Base-by-base conservation (phyloP, 2,329 filamentous ascomycete genomes). In the Claviceps purpurea region DNA sequence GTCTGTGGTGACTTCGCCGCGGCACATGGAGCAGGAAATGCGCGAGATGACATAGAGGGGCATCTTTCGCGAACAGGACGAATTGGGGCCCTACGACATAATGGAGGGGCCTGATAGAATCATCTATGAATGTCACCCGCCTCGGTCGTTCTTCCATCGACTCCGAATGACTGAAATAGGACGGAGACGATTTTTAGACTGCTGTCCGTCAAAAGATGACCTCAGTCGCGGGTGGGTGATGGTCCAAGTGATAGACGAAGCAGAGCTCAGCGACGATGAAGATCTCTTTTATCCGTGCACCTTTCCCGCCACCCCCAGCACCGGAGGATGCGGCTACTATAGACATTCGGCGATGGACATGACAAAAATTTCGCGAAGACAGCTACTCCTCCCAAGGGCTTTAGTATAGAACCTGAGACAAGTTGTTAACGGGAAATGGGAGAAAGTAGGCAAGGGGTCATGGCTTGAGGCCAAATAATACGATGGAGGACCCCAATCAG, bases 31-130 rank as follows among this genome's bases (percentile, higher is more conserved):
- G 52, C 65, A 72, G 58, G 70, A 73, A 62, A 64, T 73, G 61
- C 64, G 65, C 58, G 69, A 73, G 61, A 72, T 73, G 71, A 65
- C 68, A 61, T 73, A 73, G 70, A 61, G 65, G 57, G 67, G 68
- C 70, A 67, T 69, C 59, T 66, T 64, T 59, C 58, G 61, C 55
- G 56, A 56, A 52, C 56, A 61, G 53, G 60, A 54, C 39, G 54
- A 63, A 47, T 54, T 56, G 52, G 52, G 53, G 52, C 66, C 65
- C 39, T 70, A 70, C 54, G 52, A 61, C 34, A 62, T 68, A 44
- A 47, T 61, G 18, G 58, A 68, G 46, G 66, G 64, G 5, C 56
- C 60, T 30, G 54, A 62, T 40, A 66, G 65, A 26, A 48, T 56
- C 51, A 14, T 50, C 44, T 18, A 40, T 13, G 20, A 44, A 45